Evolutionary conservation across 164 flowering plant genomes (phyloP).

Genomic region (Tinospora cordifolia): DNA sequence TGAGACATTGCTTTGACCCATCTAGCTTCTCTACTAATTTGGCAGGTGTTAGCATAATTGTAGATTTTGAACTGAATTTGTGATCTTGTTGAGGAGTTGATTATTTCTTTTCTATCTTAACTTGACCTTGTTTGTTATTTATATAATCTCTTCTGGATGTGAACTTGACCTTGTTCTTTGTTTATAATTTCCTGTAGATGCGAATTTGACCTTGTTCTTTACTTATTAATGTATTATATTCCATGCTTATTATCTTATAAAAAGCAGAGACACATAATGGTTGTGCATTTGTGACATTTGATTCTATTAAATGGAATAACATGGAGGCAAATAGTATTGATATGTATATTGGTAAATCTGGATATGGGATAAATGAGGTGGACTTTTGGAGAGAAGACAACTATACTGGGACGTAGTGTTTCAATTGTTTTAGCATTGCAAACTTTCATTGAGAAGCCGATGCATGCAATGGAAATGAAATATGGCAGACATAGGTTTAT

Average conservation of each 20-base stretch:
- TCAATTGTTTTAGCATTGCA: too few species aligned
- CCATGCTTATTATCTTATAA: neutral
- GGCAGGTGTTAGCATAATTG: neutral
- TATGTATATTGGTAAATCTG: neutral
- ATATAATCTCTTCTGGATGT: neutral
- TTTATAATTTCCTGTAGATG: too few species aligned
- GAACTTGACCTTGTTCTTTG: neutral
- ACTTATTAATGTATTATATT: neutral
- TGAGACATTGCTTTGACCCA: conserved; percentile 22
- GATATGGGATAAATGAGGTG: too few species aligned
- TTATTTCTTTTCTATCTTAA: too few species aligned
- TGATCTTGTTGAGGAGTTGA: too few species aligned
- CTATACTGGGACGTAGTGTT: too few species aligned
- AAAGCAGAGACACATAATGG: neutral
- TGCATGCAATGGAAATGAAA: neutral
- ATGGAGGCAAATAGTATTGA: neutral
- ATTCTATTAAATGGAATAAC: neutral
- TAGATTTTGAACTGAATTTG: too few species aligned
- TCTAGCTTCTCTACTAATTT: neutral
- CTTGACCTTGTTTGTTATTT: too few species aligned
- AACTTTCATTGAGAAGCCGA: too few species aligned
- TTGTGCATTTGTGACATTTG: neutral
- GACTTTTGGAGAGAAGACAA: too few species aligned
- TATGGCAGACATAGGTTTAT: neutral
- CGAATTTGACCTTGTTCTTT: neutral